Conservation (phyloP, 257 asterid species). For the Nicotiana paniculata region DNA sequence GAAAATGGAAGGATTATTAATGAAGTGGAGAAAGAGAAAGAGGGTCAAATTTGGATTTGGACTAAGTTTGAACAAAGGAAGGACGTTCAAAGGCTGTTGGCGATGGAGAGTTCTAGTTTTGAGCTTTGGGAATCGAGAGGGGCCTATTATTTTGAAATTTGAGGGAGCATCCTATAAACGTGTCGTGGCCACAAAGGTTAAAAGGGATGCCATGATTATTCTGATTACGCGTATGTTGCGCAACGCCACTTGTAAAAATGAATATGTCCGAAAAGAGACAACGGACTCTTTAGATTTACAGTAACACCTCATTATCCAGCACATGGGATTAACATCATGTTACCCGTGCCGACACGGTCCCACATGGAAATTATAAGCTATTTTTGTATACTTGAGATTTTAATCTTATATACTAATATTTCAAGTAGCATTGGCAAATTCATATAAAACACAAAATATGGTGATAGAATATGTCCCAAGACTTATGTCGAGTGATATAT, state of each 20-base stretch:
- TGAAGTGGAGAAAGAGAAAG: not conserved
- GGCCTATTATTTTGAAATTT: not conserved
- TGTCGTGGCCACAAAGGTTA: constrained; percentile 1
- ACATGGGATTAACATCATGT: too few species aligned
- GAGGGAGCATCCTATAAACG: not conserved
- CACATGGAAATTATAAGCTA: too few species aligned
- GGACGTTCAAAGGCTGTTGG: too few species aligned
- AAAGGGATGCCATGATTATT: not conserved
- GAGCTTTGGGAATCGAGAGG: not conserved
- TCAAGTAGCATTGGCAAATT: too few species aligned
- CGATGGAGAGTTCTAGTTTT: not conserved
- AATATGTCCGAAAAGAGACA: not conserved
- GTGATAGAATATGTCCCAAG: too few species aligned
- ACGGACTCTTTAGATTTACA: not conserved
- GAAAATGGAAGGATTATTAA: not conserved
- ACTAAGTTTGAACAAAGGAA: not conserved
- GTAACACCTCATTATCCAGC: too few species aligned
- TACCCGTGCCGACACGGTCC: too few species aligned
- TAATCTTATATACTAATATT: too few species aligned
- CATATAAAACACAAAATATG: too few species aligned
- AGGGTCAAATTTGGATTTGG: not conserved
- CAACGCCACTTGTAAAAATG: not conserved
- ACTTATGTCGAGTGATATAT: too few species aligned
- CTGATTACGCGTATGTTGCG: not conserved
- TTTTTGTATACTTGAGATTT: too few species aligned